Evolutionary conservation across 257 asterid species (phyloP), one percentile per base, ranked within the genome.

Genomic region (Linaria vulgaris): DNA sequence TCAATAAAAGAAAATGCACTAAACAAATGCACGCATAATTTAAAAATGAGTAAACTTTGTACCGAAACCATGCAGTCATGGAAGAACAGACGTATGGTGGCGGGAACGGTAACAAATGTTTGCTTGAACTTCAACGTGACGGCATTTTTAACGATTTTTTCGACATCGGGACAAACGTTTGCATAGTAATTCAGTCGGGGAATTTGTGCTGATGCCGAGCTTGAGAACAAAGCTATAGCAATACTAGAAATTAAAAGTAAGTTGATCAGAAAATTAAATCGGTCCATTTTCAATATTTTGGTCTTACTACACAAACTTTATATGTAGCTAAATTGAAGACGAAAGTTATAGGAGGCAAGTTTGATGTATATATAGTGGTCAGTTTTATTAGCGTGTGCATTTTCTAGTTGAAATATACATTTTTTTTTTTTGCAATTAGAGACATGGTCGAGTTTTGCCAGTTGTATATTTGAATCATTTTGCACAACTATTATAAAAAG

Each of bases 61-160:
- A 87, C 97, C 70, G 73, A 64, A 43, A 90, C 91, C 5, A 87
- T 78, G 72, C 96, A 87, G 22, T 90, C 97, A 5, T 90, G 97
- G 84, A 90, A 87, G 82, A 75, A 87, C 66, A 90, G 85, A 68
- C 97, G 97, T 59, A 90, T 74, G 9, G 63, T 49, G 0, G 87
- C 91, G 1, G 96, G 96, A n/a, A 78, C 86, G 0, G 97, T 90
- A 3, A 80, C 80, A 66, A 85, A 82, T 0, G 97, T 90, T 46
- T 87, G 96, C 2, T 39, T 25, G 69, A 90, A 76, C 56, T 90
- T 90, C 3, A n/a, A 56, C 1, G 69, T 37, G 12, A 90, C 92
- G 27, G 79, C 92, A 15, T 44, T 68, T 19, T 72, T 67, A 11
- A 90, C 97, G 37, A 87, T 79, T 46, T 5, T 81, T 70, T 90